Conservation (phyloP, 805 yeast genomes). For the Wickerhamomyces xylosicus region DNA sequence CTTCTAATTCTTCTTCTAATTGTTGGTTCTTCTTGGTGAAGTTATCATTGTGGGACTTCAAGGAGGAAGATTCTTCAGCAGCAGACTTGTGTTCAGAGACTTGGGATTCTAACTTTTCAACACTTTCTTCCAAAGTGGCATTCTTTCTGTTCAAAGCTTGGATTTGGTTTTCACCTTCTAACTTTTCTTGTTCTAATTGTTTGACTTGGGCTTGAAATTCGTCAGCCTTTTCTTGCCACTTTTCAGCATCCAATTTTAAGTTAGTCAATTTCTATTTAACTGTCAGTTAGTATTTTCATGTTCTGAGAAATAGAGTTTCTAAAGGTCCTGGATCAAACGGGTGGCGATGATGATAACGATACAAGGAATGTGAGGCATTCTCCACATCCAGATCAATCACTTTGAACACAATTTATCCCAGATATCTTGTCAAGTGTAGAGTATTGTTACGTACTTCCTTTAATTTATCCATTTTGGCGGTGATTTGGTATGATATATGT, state of each 20-base stretch:
- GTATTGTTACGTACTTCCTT: constrained; percentile 16
- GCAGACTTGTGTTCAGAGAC: constrained; percentile 70
- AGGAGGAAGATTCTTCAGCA: constrained; percentile 84
- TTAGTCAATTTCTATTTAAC: constrained; percentile 61
- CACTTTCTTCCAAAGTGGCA: constrained; percentile 73
- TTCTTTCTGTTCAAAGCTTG: constrained; percentile 88
- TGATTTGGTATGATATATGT: background rate
- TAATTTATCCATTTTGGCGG: constrained; percentile 15
- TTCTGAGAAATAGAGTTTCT: background rate
- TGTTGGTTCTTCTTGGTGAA: constrained; percentile 81
- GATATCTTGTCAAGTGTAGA: too few relatives aligned
- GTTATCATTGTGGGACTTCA: constrained; percentile 84
- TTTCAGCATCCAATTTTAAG: constrained; percentile 89
- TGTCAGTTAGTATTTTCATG: constrained; percentile 6
- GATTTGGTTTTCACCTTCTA: constrained; percentile 92
- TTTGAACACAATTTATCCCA: background rate
- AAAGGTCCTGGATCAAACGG: background rate
- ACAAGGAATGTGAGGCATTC: background rate
- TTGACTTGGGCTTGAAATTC: constrained; percentile 73
- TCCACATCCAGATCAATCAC: background rate
- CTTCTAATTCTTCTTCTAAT: constrained; percentile 87
- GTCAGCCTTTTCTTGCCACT: constrained; percentile 96
- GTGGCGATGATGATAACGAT: too few relatives aligned
- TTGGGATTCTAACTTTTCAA: constrained; percentile 63
- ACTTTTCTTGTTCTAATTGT: constrained; percentile 82